A percentile compares a stretch with the other conserved stretches of the same genome.
Conservation (phyloP, 106 monocot species). For the Vanilla planifolia region DNA sequence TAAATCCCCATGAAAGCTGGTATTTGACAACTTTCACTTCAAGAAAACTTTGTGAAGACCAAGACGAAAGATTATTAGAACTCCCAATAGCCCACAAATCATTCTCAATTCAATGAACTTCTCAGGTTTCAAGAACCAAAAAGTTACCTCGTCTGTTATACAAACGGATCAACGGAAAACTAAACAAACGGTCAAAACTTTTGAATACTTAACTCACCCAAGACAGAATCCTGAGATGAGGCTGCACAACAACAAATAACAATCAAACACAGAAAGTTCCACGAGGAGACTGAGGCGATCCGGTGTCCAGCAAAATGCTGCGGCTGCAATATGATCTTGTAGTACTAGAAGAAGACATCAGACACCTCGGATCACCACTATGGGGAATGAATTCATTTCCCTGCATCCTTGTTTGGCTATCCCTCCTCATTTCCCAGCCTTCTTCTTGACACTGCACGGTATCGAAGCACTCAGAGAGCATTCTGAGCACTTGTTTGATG, state of each 20-base stretch:
- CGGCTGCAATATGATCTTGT: constrained; percentile 86
- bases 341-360: constrained; percentile 85
- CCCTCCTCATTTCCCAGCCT: constrained; percentile 8
- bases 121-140: too few relatives aligned
- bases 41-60: too few relatives aligned
- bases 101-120: too few relatives aligned
- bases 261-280: constrained; percentile 24
- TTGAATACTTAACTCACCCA: too few relatives aligned
- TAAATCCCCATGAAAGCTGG: too few relatives aligned
- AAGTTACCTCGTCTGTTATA: too few relatives aligned
- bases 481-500: constrained; percentile 72
- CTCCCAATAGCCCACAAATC: too few relatives aligned
- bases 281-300: constrained; percentile 67
- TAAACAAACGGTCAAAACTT: too few relatives aligned
- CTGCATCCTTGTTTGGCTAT: constrained; percentile 9
- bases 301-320: constrained; percentile 66
- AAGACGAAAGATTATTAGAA: too few relatives aligned
- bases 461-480: constrained; percentile 68
- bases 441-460: constrained; percentile 24
- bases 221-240: too few relatives aligned
- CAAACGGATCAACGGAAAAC: too few relatives aligned
- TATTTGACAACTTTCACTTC: too few relatives aligned
- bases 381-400: constrained; percentile 25
- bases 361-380: constrained; percentile 55
- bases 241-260: not conserved